Percentiles rank a stretch among this genome's conserved stretches.
Evolutionary conservation across 805 yeast species (phyloP).

Genomic region (Candida rishiriensis): DNA sequence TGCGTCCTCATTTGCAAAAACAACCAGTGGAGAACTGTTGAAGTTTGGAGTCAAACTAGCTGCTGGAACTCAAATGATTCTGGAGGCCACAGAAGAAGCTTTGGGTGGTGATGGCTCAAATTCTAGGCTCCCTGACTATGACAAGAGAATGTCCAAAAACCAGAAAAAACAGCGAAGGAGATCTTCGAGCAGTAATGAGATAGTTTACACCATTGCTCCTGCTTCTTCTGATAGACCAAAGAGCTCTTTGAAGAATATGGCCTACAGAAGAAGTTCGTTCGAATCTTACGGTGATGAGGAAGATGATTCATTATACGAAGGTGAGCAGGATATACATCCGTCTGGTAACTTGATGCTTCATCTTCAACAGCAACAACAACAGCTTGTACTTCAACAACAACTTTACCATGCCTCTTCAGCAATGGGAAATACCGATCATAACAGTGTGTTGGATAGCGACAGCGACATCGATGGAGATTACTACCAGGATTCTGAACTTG

Average conservation of each 20-base stretch:
- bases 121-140: constrained; percentile 25
- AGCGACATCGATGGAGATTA: constrained; percentile 23
- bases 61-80: constrained; percentile 77
- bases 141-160: constrained; percentile 1
- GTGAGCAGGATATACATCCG: constrained; percentile 26
- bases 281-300: constrained; percentile 27
- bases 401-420: constrained; percentile 5
- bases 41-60: constrained; percentile 82
- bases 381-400: neutral
- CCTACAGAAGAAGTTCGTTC: constrained; percentile 20
- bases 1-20: constrained; percentile 64
- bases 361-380: too few relatives aligned
- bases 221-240: constrained; percentile 7
- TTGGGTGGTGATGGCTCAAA: constrained; percentile 70
- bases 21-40: constrained; percentile 75
- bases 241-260: constrained; percentile 9
- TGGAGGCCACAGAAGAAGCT: constrained; percentile 76
- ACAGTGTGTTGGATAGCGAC: constrained; percentile 17
- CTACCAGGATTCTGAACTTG: constrained; percentile 23
- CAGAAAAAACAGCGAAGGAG: constrained; percentile 6
- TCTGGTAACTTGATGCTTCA: constrained; percentile 5
- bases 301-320: constrained; percentile 10
- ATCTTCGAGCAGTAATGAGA: constrained; percentile 11
- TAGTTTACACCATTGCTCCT: constrained; percentile 5
- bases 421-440: constrained; percentile 5